Conservation (phyloP, 2,329 filamentous ascomycete species). For the Ceratocystis alfenasii region DNA sequence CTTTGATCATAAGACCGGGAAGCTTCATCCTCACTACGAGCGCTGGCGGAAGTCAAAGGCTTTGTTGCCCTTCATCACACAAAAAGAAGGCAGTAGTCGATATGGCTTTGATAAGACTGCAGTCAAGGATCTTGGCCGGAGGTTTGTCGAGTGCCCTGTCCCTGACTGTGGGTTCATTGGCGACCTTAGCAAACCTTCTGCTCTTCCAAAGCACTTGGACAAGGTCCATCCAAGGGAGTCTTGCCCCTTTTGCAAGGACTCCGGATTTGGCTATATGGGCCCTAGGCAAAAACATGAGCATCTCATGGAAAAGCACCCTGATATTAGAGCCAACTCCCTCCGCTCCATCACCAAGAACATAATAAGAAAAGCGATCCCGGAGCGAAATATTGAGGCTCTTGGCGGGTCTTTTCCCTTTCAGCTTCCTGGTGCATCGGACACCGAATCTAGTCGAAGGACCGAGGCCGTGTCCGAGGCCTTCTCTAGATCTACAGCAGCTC, state of each 20-base stretch:
- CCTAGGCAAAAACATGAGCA: neutral
- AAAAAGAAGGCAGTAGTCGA: neutral
- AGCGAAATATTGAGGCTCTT: neutral
- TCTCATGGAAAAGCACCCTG: neutral
- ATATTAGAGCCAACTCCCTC: neutral
- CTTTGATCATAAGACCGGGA: conserved; percentile 14
- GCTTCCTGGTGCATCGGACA: neutral
- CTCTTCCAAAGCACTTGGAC: conserved; percentile 16
- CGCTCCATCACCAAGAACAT: neutral
- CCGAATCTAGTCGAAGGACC: neutral
- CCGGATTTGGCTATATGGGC: conserved; percentile 10
- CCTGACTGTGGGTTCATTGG: conserved; percentile 15
- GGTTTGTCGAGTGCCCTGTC: conserved; percentile 16
- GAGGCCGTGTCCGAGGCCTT: neutral
- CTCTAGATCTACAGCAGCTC: neutral
- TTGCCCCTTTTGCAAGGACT: conserved; percentile 12
- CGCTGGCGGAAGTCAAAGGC: conserved; percentile 11
- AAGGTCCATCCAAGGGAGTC: conserved; percentile 7
- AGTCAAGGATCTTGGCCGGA: neutral
- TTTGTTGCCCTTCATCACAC: neutral
- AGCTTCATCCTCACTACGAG: conserved; percentile 6
- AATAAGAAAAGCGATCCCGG: neutral
- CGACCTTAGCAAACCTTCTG: neutral
- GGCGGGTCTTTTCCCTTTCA: neutral
- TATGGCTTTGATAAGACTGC: neutral